Evolutionary conservation across 768 basidiomycete genomes (phyloP).

Genomic region (Lenzites betulinus): DNA sequence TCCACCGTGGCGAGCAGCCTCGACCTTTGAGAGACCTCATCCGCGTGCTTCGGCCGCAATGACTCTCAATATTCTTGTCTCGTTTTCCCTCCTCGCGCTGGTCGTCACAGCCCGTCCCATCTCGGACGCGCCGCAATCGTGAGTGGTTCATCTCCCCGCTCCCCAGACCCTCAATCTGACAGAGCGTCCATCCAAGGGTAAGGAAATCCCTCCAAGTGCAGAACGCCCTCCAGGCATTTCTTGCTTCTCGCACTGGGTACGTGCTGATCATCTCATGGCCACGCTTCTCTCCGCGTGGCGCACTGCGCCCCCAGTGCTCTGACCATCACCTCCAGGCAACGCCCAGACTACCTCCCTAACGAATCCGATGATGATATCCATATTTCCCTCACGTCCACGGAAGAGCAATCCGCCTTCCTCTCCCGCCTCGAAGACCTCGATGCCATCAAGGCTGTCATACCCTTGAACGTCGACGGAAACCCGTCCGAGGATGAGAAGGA

Average conservation of each 20-base stretch:
- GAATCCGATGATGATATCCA: constrained; percentile 29
- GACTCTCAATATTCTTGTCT: constrained; percentile 42
- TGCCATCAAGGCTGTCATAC: constrained; percentile 34
- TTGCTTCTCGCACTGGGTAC: constrained; percentile 40
- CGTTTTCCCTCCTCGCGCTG: constrained; percentile 44
- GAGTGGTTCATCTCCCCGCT: constrained; percentile 19
- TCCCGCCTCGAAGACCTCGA: constrained; percentile 31
- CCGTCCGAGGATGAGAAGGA: constrained; percentile 31
- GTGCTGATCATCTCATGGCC: constrained; percentile 15
- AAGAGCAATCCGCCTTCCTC: constrained; percentile 35
- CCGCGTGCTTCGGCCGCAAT: constrained; percentile 28
- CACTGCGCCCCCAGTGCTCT: background rate
- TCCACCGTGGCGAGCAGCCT: constrained; percentile 11
- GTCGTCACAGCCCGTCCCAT: constrained; percentile 47
- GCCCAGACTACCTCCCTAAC: constrained; percentile 19
- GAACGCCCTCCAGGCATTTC: constrained; percentile 37
- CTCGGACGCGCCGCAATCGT: constrained; percentile 31
- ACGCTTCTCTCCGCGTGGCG: background rate
- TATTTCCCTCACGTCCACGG: constrained; percentile 34
- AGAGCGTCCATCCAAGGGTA: constrained; percentile 9
- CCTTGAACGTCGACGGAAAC: constrained; percentile 24
- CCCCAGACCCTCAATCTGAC: background rate
- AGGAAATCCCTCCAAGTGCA: constrained; percentile 31
- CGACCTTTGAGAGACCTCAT: constrained; percentile 2
- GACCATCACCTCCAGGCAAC: constrained; percentile 17